phyloP scores from a whole-genome alignment of 306 rosid genomes.

The Fragaria nilgerrensis region DNA sequence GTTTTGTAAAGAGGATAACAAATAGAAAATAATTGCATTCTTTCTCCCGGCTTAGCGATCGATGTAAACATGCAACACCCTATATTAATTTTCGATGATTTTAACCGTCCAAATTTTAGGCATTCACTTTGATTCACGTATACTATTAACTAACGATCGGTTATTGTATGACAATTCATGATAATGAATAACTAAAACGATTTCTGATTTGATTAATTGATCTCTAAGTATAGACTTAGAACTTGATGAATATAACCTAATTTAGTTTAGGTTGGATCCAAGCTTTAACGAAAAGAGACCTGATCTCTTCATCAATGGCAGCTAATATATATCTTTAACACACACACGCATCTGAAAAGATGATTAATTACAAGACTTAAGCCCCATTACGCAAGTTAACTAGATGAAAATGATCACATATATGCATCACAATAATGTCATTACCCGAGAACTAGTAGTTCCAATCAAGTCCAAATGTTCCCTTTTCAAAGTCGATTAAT shows the following conservation, averaged over 20 bases:
- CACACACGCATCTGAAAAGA: neutral
- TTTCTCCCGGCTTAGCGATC: neutral
- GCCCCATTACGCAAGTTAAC: neutral
- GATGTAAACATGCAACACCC: neutral
- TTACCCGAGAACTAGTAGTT: neutral
- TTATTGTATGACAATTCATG: too few relatives aligned
- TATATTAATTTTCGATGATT: too few relatives aligned
- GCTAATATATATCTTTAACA: neutral
- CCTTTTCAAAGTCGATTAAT: constrained; percentile 1
- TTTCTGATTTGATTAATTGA: too few relatives aligned
- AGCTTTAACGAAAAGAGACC: neutral
- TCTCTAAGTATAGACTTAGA: too few relatives aligned
- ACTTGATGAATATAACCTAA: too few relatives aligned
- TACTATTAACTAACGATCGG: too few relatives aligned
- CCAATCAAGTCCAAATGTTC: neutral
- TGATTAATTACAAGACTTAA: neutral
- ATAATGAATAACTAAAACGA: too few relatives aligned
- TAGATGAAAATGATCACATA: neutral
- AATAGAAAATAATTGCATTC: neutral
- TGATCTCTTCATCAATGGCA: neutral
- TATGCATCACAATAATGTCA: neutral
- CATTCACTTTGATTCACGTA: too few relatives aligned
- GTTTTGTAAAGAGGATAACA: neutral
- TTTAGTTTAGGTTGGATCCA: neutral
- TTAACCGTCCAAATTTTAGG: too few relatives aligned